Percentiles rank a stretch among this genome's conserved stretches.
Evolutionary conservation across 495 filamentous ascomycete genomes (phyloP).

Genomic region (Mycothermus thermophilus): DNA sequence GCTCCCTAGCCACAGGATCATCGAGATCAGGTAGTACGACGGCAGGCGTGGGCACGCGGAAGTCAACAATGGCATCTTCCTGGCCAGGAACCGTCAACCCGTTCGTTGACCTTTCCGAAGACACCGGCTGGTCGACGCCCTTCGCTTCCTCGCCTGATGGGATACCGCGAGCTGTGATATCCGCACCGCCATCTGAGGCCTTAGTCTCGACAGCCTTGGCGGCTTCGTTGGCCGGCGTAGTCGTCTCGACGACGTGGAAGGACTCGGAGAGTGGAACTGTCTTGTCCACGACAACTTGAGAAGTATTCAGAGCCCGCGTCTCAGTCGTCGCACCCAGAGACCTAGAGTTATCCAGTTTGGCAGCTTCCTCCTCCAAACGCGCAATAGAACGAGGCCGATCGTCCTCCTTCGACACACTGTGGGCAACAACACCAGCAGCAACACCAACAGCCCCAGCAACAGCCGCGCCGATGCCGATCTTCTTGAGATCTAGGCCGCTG

Average conservation of each 20-base stretch:
- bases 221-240: slow-evolving; percentile 16
- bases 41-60: slow-evolving; percentile 29
- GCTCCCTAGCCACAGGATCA: slow-evolving; percentile 26
- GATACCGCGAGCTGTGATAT: background rate
- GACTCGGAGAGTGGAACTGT: slow-evolving; percentile 23
- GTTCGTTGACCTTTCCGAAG: too few relatives aligned
- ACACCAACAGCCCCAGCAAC: slow-evolving; percentile 11
- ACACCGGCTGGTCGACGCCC: too few relatives aligned
- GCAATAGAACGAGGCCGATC: slow-evolving; percentile 8
- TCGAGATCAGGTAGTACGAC: slow-evolving; percentile 29
- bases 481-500: slow-evolving; percentile 7
- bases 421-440: slow-evolving; percentile 12
- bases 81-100: background rate
- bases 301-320: slow-evolving; percentile 10
- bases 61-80: slow-evolving; percentile 17
- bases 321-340: background rate
- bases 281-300: slow-evolving; percentile 18
- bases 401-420: slow-evolving; percentile 8
- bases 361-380: slow-evolving; percentile 11
- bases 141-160: too few relatives aligned
- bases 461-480: slow-evolving; percentile 16
- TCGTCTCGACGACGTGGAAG: slow-evolving; percentile 23
- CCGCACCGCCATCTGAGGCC: background rate
- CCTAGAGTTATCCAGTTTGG: slow-evolving; percentile 11
- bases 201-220: background rate